Conservation (phyloP, 768 basidiomycete species). For the Pisolithus tinctorius region DNA sequence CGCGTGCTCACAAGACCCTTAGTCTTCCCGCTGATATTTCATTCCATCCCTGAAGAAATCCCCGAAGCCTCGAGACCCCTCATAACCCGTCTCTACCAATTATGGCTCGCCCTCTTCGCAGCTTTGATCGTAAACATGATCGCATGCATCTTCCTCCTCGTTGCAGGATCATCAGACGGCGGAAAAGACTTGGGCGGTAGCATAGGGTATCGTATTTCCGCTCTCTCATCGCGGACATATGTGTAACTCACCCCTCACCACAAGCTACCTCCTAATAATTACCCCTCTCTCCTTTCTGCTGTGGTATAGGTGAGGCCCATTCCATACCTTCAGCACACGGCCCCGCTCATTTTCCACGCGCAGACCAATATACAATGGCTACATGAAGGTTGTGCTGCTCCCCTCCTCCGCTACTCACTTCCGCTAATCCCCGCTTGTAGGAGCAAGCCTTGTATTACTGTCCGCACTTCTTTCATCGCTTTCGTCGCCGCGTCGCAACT, state of each 20-base stretch:
- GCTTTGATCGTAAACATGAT: slow-evolving; percentile 88
- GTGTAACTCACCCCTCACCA: slow-evolving; percentile 5
- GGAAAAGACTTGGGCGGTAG: slow-evolving; percentile 77
- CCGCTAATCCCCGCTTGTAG: slow-evolving; percentile 35
- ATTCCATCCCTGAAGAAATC: slow-evolving; percentile 87
- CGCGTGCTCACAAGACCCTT: slow-evolving; percentile 16
- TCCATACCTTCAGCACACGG: slow-evolving; percentile 2
- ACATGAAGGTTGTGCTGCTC: slow-evolving; percentile 68
- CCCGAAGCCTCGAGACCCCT: slow-evolving; percentile 73
- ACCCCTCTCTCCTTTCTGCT: slow-evolving; percentile 75
- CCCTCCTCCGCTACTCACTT: slow-evolving; percentile 12
- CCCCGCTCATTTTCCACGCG: slow-evolving; percentile 4
- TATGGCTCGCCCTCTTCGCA: slow-evolving; percentile 85
- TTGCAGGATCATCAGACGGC: slow-evolving; percentile 68
- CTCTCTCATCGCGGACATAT: slow-evolving; percentile 8
- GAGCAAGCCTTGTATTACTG: slow-evolving; percentile 94
- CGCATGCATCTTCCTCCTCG: slow-evolving; percentile 80
- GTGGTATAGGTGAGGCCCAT: slow-evolving; percentile 78
- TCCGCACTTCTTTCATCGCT: slow-evolving; percentile 34
- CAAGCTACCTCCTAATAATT: slow-evolving; percentile 77
- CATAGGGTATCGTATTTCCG: slow-evolving; percentile 50
- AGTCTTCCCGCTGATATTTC: slow-evolving; percentile 94
- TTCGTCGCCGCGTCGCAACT: slow-evolving; percentile 9
- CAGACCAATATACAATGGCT: slow-evolving; percentile 95
- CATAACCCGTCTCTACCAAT: slow-evolving; percentile 81